Conservation (phyloP, 1,284 basidiomycete species). For the Uromyces viciae-fabae region DNA sequence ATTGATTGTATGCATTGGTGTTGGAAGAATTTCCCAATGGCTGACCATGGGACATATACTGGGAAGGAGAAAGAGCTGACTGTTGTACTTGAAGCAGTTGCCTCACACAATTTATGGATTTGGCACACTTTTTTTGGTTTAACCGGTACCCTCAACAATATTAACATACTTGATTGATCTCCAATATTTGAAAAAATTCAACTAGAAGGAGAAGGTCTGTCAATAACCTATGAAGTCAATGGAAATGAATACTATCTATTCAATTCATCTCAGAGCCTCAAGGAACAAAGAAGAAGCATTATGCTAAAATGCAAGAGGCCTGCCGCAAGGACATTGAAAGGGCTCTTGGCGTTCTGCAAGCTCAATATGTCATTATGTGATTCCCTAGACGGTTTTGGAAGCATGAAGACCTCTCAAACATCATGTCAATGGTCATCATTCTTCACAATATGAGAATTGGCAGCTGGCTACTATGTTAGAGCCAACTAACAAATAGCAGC, state of each 20-base stretch:
- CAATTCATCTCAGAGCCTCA: too few relatives aligned
- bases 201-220: background rate
- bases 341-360: too few relatives aligned
- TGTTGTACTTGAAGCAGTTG: background rate
- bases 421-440: too few relatives aligned
- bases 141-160: background rate
- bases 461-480: too few relatives aligned
- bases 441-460: too few relatives aligned
- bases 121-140: slow-evolving; percentile 14
- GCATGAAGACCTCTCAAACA: too few relatives aligned
- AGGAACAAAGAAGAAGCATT: too few relatives aligned
- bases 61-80: background rate
- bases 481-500: too few relatives aligned
- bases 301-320: too few relatives aligned
- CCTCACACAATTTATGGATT: background rate
- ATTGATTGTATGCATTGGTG: slow-evolving; percentile 2
- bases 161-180: background rate
- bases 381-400: too few relatives aligned
- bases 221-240: background rate
- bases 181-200: background rate
- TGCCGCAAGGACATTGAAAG: too few relatives aligned
- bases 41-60: background rate
- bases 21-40: slow-evolving; percentile 1
- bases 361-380: too few relatives aligned
- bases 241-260: background rate